A percentile compares a stretch with the other conserved stretches of the same genome.
Evolutionary conservation across 1,139 yeast species (phyloP).

Genomic region (Barnettozyma hawaiiensis): DNA sequence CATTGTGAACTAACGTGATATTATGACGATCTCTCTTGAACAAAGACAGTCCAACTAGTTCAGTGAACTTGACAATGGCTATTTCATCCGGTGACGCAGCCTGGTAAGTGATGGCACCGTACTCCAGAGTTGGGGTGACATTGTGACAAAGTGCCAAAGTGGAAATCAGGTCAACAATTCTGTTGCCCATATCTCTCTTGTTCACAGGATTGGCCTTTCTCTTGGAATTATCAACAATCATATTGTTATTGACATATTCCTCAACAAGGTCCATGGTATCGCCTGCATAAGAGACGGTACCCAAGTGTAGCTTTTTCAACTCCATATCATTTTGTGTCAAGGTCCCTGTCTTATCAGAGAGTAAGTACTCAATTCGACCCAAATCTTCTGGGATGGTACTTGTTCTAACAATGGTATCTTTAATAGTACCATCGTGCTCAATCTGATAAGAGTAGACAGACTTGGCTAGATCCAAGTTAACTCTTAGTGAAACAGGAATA

Average conservation of each 20-base stretch:
- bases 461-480: conserved; percentile 90
- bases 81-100: conserved; percentile 99
- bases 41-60: conserved; percentile 73
- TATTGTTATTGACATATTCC: conserved; percentile 45
- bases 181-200: conserved; percentile 57
- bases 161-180: conserved; percentile 73
- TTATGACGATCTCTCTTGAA: conserved; percentile 76
- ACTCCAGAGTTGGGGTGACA: conserved; percentile 83
- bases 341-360: conserved; percentile 96
- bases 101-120: conserved; percentile 69
- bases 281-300: conserved; percentile 85
- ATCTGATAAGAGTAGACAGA: conserved; percentile 95
- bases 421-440: conserved; percentile 76
- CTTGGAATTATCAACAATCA: conserved; percentile 31
- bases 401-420: conserved; percentile 88
- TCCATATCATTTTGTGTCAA: conserved; percentile 98
- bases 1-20: conserved; percentile 59
- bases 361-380: conserved; percentile 88
- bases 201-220: conserved; percentile 3
- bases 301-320: conserved; percentile 85
- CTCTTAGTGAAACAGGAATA: conserved; percentile 92
- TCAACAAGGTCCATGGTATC: conserved; percentile 89
- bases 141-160: conserved; percentile 92
- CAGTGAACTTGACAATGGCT: conserved; percentile 93
- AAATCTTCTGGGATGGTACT: conserved; percentile 97